Evolutionary conservation across 345 rosid species (phyloP).

Genomic region (Zanthoxylum bungeanum): DNA sequence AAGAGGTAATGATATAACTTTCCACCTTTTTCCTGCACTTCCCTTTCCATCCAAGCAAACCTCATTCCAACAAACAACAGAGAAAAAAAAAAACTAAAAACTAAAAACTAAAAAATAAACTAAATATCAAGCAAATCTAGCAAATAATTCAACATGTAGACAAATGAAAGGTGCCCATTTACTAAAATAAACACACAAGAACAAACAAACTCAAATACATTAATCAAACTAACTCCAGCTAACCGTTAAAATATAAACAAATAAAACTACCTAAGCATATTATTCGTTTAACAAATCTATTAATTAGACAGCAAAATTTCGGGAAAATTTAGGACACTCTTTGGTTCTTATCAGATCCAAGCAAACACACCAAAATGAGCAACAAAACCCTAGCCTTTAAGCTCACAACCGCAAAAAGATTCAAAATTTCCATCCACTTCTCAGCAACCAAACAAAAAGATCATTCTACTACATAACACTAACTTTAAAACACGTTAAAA

Average conservation of each 20-base stretch:
- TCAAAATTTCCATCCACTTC: conserved; percentile 7
- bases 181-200: not conserved
- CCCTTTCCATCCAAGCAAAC: not conserved
- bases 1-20: not conserved
- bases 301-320: not conserved
- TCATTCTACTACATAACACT: not conserved
- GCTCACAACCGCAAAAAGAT: not conserved
- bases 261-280: not conserved
- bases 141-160: not conserved
- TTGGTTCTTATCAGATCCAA: conserved; percentile 4
- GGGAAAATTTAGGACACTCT: not conserved
- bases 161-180: not conserved
- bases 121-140: not conserved
- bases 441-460: not conserved
- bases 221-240: not conserved
- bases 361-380: not conserved
- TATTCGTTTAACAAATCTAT: not conserved
- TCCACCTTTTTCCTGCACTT: not conserved
- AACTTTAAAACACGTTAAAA: not conserved
- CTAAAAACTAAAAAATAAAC: no score
- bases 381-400: not conserved
- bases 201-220: no score
- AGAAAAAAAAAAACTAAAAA: not conserved
- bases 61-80: not conserved
- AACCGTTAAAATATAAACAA: not conserved